Evolutionary conservation across 2,329 filamentous ascomycete genomes (phyloP).

Genomic region (Canariomyces notabilis): DNA sequence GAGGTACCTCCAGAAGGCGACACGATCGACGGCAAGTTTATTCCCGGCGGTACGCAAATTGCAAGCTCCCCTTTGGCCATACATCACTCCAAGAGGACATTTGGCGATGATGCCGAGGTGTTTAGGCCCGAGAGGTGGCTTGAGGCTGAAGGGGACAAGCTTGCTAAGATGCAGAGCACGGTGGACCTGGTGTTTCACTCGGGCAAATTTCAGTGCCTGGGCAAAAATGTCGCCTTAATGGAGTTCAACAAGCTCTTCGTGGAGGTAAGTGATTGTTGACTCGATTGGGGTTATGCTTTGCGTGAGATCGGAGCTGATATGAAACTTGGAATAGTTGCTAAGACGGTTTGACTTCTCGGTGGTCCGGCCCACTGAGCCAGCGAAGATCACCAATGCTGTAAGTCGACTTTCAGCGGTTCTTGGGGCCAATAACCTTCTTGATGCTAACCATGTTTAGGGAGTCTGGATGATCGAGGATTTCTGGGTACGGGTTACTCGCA

Average conservation of each 20-base stretch:
- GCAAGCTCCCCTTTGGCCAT: conserved; percentile 34
- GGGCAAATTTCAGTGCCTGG: conserved; percentile 36
- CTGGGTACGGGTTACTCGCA: background rate
- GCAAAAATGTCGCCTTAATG: conserved; percentile 37
- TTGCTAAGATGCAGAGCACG: conserved; percentile 30
- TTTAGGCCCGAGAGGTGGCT: conserved; percentile 44
- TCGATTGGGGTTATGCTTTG: background rate
- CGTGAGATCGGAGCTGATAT: background rate
- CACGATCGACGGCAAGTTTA: conserved; percentile 28
- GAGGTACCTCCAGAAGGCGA: conserved; percentile 28
- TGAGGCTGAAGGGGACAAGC: conserved; percentile 28
- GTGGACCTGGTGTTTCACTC: conserved; percentile 37
- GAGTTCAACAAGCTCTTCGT: conserved; percentile 39
- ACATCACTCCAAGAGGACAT: conserved; percentile 29
- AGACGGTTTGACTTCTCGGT: conserved; percentile 13
- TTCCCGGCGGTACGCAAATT: conserved; percentile 36
- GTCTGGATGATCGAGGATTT: background rate
- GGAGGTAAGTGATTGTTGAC: conserved; percentile 30
- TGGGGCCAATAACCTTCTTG: background rate
- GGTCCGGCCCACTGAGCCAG: conserved; percentile 2
- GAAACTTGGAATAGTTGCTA: conserved; percentile 5
- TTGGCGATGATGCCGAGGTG: conserved; percentile 33
- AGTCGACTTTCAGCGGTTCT: background rate
- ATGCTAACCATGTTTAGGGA: background rate
- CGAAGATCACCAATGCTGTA: conserved; percentile 3